Percentiles rank a stretch among this genome's conserved stretches.
Conservation (phyloP, 1,284 basidiomycete species). For the Irpex rosettiformis region DNA sequence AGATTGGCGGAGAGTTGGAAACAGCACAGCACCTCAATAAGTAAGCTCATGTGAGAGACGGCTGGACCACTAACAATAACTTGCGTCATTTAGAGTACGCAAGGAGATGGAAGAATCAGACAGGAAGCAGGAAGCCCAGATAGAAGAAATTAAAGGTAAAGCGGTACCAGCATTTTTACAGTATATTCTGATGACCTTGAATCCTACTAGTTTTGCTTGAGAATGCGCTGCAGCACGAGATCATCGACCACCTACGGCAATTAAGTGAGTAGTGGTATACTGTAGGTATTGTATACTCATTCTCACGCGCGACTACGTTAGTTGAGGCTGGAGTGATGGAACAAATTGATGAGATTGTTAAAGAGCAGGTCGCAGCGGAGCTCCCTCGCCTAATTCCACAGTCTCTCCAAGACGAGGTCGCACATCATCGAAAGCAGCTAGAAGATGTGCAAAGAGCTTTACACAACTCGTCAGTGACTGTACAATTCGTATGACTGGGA, state of each 20-base stretch:
- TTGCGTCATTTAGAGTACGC: slow-evolving; percentile 35
- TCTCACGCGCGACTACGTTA: slow-evolving; percentile 14
- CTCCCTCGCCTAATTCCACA: slow-evolving; percentile 43
- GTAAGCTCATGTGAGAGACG: slow-evolving; percentile 14
- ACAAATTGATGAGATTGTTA: slow-evolving; percentile 45
- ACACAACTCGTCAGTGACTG: slow-evolving; percentile 48
- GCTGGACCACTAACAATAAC: background rate
- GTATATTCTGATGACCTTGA: background rate
- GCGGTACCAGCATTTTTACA: background rate
- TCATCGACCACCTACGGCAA: slow-evolving; percentile 39
- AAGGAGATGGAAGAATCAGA: slow-evolving; percentile 40
- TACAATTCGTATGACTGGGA: background rate
- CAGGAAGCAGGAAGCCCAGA: slow-evolving; percentile 37
- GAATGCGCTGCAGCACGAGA: slow-evolving; percentile 39
- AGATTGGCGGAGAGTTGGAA: slow-evolving; percentile 29
- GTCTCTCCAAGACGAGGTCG: slow-evolving; percentile 44
- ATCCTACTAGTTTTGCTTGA: slow-evolving; percentile 39
- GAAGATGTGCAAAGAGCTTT: slow-evolving; percentile 45
- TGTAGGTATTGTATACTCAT: background rate
- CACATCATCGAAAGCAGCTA: slow-evolving; percentile 42
- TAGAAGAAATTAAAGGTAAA: slow-evolving; percentile 45
- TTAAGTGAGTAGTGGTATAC: slow-evolving; percentile 32
- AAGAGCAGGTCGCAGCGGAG: slow-evolving; percentile 40
- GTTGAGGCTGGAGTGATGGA: slow-evolving; percentile 41
- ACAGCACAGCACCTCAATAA: slow-evolving; percentile 24